Evolutionary conservation across 2,329 filamentous ascomycete genomes (phyloP).

Genomic region (Tolypocladium nubicola): DNA sequence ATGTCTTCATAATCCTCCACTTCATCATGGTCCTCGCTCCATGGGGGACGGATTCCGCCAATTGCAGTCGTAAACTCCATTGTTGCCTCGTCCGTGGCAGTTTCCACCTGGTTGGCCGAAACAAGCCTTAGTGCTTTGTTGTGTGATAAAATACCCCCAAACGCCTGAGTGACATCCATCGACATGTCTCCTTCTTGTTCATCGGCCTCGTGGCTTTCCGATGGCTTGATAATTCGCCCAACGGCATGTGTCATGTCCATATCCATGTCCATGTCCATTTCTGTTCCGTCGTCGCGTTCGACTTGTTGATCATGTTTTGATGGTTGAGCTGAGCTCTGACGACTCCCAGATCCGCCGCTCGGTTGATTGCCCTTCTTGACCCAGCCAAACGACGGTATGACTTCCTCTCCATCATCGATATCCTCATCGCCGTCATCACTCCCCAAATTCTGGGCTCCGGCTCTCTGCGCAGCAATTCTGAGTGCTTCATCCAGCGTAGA

Average conservation of each 20-base stretch:
- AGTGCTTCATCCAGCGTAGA: conserved; percentile 68
- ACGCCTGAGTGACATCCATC: conserved; percentile 83
- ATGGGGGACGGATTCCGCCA: conserved; percentile 50
- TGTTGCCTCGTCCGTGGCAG: conserved; percentile 29
- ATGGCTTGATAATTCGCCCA: conserved; percentile 39
- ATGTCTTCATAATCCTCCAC: conserved; percentile 52
- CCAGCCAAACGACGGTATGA: conserved; percentile 71
- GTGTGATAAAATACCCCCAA: conserved; percentile 65
- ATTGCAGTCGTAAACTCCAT: conserved; percentile 82
- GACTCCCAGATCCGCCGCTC: conserved; percentile 21
- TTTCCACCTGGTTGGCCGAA: conserved; percentile 17
- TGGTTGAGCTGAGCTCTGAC: conserved; percentile 29
- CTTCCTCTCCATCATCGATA: conserved; percentile 55
- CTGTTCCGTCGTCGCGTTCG: conserved; percentile 16
- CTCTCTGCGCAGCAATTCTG: conserved; percentile 61
- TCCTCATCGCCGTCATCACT: conserved; percentile 34
- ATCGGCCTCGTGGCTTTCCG: conserved; percentile 28
- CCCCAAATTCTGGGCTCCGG: conserved; percentile 62
- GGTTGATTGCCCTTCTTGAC: conserved; percentile 40
- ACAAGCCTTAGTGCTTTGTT: conserved; percentile 2
- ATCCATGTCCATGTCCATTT: conserved; percentile 37
- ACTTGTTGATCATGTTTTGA: conserved; percentile 4
- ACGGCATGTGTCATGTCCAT: conserved; percentile 46
- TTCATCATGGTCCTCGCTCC: conserved; percentile 21
- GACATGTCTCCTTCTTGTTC: conserved; percentile 60